phyloP scores from a whole-genome alignment of 495 filamentous ascomycete genomes.

The Extremus antarcticus region DNA sequence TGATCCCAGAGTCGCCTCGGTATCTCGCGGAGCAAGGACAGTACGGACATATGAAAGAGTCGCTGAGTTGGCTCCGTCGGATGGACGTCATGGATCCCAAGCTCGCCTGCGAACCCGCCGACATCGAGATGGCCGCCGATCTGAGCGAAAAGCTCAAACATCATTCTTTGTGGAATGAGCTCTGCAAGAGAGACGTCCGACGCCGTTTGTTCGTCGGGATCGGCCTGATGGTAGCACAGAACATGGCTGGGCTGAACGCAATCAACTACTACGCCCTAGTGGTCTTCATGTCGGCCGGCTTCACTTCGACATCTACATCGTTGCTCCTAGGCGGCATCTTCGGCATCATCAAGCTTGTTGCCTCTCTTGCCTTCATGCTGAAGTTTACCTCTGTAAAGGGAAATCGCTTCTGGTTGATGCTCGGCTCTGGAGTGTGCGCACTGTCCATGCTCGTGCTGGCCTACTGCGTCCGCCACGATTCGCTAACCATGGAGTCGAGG shows the following conservation, averaged over 20 bases:
- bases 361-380: conserved; percentile 11
- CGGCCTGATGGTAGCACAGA: conserved; percentile 14
- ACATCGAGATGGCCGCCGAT: not conserved
- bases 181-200: not conserved
- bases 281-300: conserved; percentile 18
- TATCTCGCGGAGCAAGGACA: not conserved
- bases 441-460: conserved; percentile 4
- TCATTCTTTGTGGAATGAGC: conserved; percentile 1
- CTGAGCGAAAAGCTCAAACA: not conserved
- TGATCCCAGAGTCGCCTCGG: not conserved
- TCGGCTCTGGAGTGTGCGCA: conserved; percentile 7
- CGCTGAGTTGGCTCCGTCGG: not conserved
- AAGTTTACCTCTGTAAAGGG: conserved; percentile 3
- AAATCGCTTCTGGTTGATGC: conserved; percentile 11
- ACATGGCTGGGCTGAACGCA: conserved; percentile 10
- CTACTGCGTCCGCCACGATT: conserved; percentile 1
- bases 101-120: not conserved
- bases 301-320: conserved; percentile 3
- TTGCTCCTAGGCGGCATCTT: conserved; percentile 12
- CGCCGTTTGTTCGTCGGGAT: conserved; percentile 7
- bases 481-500: not conserved
- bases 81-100: not conserved
- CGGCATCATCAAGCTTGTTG: conserved; percentile 11
- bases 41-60: not conserved
- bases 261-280: conserved; percentile 15